Conservation (phyloP, 2,329 filamentous ascomycete genomes). For the Fusarium austroafricanum region DNA sequence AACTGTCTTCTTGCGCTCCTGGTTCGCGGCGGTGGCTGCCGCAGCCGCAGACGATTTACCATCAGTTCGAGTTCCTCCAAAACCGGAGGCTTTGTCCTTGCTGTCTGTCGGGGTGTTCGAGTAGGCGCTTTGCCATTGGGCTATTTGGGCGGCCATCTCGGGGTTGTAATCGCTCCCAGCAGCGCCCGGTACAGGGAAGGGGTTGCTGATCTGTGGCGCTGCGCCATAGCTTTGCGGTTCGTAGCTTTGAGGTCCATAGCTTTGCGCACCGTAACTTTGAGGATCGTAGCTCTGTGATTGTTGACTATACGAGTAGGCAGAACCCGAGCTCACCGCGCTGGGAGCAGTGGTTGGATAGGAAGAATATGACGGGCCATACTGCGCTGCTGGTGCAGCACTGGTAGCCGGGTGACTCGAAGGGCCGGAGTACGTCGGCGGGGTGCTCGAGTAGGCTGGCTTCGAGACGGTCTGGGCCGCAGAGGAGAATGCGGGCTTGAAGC, state of each 20-base stretch:
- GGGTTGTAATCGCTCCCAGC: conserved; percentile 67
- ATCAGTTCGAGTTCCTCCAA: conserved; percentile 47
- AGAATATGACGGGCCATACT: conserved; percentile 59
- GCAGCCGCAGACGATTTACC: conserved; percentile 54
- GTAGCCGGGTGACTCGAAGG: conserved; percentile 52
- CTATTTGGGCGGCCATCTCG: conserved; percentile 90
- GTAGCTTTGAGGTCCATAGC: conserved; percentile 43
- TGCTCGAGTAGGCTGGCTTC: conserved; percentile 53
- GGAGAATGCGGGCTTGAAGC: conserved; percentile 64
- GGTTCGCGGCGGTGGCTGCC: conserved; percentile 43
- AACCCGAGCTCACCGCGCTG: conserved; percentile 45
- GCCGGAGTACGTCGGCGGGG: conserved; percentile 43
- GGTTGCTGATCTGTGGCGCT: conserved; percentile 80
- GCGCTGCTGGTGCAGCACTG: conserved; percentile 49
- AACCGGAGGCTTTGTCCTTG: conserved; percentile 48
- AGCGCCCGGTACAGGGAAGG: conserved; percentile 75
- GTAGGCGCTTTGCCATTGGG: conserved; percentile 95
- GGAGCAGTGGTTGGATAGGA: conserved; percentile 51
- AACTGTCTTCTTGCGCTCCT: conserved; percentile 84
- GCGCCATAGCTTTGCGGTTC: conserved; percentile 54
- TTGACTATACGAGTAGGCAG: conserved; percentile 46
- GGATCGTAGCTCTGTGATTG: conserved; percentile 51
- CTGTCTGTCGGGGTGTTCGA: conserved; percentile 66
- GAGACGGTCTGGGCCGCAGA: conserved; percentile 51
- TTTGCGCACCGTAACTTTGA: conserved; percentile 52